Conservation (phyloP, 129 eudicot species). For the Tagetes erecta region DNA sequence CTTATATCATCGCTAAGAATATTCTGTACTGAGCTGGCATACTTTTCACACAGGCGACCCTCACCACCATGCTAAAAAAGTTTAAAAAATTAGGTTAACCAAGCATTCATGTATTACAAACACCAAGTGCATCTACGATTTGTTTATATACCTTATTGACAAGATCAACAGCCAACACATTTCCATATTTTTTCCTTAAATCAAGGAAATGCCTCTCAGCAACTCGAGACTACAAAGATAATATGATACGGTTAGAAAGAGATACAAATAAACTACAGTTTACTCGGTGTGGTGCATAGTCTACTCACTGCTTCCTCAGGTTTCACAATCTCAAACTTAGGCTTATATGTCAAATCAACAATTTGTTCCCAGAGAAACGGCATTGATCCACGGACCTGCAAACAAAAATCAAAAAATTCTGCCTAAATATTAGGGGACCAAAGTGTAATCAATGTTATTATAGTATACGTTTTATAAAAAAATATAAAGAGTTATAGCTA, state of each 20-base stretch:
- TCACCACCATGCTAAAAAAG: constrained; percentile 77
- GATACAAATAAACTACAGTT: not conserved
- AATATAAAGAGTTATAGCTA: too few species aligned
- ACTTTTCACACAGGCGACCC: constrained; percentile 73
- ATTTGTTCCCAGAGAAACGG: constrained; percentile 94
- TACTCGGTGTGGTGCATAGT: not conserved
- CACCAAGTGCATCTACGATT: not conserved
- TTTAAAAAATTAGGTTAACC: constrained; percentile 15
- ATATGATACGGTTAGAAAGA: constrained; percentile 10
- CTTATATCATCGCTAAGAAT: constrained; percentile 76
- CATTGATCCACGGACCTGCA: constrained; percentile 90
- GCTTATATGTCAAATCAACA: constrained; percentile 95
- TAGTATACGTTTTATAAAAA: too few species aligned
- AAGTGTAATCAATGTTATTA: too few species aligned
- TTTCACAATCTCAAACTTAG: constrained; percentile 76
- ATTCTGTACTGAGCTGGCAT: constrained; percentile 61
- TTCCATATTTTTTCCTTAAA: constrained; percentile 88
- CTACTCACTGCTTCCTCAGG: constrained; percentile 80
- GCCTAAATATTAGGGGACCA: too few species aligned
- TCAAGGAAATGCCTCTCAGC: constrained; percentile 88
- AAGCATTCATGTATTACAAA: constrained; percentile 16
- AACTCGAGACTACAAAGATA: constrained; percentile 67
- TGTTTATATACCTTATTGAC: constrained; percentile 65
- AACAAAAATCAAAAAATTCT: constrained; percentile 12
- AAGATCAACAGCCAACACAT: constrained; percentile 88